Evolutionary conservation across 345 rosid genomes (phyloP), one percentile per base, ranked within the genome.

Genomic region (Eutrema yunnanense): DNA sequence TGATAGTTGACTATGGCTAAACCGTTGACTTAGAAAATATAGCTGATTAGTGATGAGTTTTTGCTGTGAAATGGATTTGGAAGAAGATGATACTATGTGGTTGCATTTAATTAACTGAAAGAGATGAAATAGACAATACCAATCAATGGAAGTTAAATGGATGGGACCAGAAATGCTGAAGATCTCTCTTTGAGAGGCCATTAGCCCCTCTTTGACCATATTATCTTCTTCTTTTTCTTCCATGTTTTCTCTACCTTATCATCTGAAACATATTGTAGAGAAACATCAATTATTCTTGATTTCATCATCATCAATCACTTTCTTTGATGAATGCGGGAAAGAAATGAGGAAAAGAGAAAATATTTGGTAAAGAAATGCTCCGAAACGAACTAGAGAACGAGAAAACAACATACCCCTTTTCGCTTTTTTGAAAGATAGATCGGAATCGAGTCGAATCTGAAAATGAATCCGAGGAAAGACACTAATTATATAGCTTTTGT

Each of bases 141-240:
- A 87, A 61, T 89, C 87, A 69, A 85, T 63, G 68, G 74, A 59
- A 61, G 82, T 73, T 59, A 89, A 76, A 72, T 86, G 86, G 26
- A 77, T 76, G 8, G 96, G 92, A 58, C 96, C 92, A 55, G 83
- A 82, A 68, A 76, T 67, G 77, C 79, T 71, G 73, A 89, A 85
- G 57, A 82, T 80, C 67, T 84, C 77, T 72, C 73, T 78, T 65
- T 6, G 77, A 29, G 81, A 67, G 6, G 81, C 77, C 69, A 72
- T 67, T 19, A 78, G n/a, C 37, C 81, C 81, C 61, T 65, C 73
- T 65, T n/a, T 70, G 11, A 76, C 79, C 71, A 48, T 71, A 2
- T 69, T 60, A 0, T 74, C 73, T 0, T 74, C 80, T 56, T 69
- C 80, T 22, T 70, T 76, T 22, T 70, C 80, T n/a, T 69, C 75